Evolutionary conservation across 2,329 filamentous ascomycete species (phyloP), one percentile per base, ranked within the genome.

Genomic region (Penicillium freii): DNA sequence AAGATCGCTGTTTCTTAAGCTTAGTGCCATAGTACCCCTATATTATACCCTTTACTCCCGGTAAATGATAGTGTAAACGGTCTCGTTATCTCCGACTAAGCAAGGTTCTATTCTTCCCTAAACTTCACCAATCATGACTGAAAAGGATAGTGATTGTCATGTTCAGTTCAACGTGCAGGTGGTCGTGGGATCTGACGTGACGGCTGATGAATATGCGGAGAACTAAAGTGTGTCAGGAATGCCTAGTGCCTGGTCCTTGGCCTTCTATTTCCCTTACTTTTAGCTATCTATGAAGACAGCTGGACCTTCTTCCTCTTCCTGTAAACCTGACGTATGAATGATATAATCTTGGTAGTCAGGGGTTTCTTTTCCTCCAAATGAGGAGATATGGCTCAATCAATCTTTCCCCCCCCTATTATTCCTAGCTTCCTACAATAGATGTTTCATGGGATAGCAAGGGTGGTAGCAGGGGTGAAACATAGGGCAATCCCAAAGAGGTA

Each of bases 401-500:
- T 19, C 34, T 34, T 11, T 3, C 17, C 6, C 21, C n/a, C 36
- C 13, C 21, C 11, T 31, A 31, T 27, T 27, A 27, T 29, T 29
- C 23, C 23, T 39, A 17, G 7, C 10, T 39, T 29, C 1, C 2
- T 10, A 19, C 6, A 10, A 40, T 31, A 38, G 6, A 50, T 55
- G 36, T 43, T 27, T 43, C 45, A 13, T 51, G 10, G 21, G 33
- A n/a, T 31, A 48, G 51, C 27, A 47, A 40, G 34, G 43, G 25
- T 2, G 19, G 13, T 31, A 40, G 34, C 6, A 48, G 33, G 15
- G 19, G 39, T 43, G 40, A 45, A 34, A 42, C 29, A 38, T 34
- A 40, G 44, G 36, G 46, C 38, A 46, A 36, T 29, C 63, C 63
- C 13, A 49, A 66, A 58, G 31, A 40, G 64, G 64, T 47, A 64